Evolutionary conservation across 768 basidiomycete genomes (phyloP), one percentile per base, ranked within the genome.

Genomic region (Phaeotremella skinneri): DNA sequence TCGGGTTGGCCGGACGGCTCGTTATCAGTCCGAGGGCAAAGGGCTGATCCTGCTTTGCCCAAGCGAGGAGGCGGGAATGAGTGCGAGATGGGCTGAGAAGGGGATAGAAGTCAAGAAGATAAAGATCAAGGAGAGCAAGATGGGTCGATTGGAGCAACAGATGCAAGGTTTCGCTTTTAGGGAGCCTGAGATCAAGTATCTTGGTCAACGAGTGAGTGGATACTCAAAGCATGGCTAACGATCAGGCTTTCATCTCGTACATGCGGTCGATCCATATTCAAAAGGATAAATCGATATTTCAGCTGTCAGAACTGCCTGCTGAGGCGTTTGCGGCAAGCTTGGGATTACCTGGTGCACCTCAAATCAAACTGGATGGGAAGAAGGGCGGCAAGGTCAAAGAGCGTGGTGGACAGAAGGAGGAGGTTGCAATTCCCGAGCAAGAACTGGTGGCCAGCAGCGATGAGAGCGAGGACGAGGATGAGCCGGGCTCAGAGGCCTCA

Each of bases 121-220:
- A 79, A 96, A 94, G 78, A 87, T 93, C 63, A 86, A 86, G 66
- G 81, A 84, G 49, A 92, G 87, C 78, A 96, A 93, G 80, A 88
- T 88, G 45, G 85, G 87, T 69, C 85, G 82, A 63, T 85, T 96
- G 58, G 83, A 87, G 71, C 89, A 89, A 63, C 88, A 92, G 76
- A 81, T 98, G 45, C 96, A 99, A 78, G 90, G 85, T 54, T 83
- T 96, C 34, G 87, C 89, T 0, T 99, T 98, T 79, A 86, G 91
- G 79, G 91, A 93, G 58, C 90, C 92, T 0, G 92, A 99, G 76
- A 86, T 97, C 78, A 99, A 98, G 75, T 96, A 97, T 76, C 83
- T 99, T 9, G 96, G 87, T 9, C 94, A 98, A 75, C 80, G 90
- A 55, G 93, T 93, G 68, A 58, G 86, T 82, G 34, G 20, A 9